Conservation (phyloP, 176 grass and related monocot species). For the Stipa capillata region DNA sequence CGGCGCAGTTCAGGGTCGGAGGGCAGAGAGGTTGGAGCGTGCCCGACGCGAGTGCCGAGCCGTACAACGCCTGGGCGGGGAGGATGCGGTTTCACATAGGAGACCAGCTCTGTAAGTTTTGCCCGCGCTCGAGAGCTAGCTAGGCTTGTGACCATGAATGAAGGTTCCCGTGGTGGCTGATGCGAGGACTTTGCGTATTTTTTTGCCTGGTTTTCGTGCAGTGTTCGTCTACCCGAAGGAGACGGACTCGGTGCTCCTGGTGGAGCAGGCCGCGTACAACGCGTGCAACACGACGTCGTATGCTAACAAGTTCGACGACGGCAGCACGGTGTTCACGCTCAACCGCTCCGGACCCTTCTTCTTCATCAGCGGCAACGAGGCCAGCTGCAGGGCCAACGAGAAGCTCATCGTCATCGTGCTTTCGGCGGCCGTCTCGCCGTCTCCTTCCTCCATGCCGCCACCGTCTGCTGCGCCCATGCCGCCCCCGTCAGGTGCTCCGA, state of each 20-base stretch:
- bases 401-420: slow-evolving; percentile 58
- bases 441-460: background rate
- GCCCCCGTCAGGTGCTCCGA: background rate
- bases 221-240: slow-evolving; percentile 64
- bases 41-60: slow-evolving; percentile 10
- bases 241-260: slow-evolving; percentile 60
- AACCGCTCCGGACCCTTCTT: slow-evolving; percentile 58
- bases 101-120: slow-evolving; percentile 65
- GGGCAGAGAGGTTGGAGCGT: slow-evolving; percentile 48
- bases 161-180: background rate
- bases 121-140: too few relatives aligned
- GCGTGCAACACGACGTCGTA: slow-evolving; percentile 53
- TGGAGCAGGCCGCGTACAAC: slow-evolving; percentile 50
- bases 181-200: background rate
- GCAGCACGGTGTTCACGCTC: slow-evolving; percentile 52
- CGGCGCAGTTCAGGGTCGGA: slow-evolving; percentile 58
- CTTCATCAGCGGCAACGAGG: slow-evolving; percentile 70
- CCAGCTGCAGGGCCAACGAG: slow-evolving; percentile 53
- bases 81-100: slow-evolving; percentile 45
- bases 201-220: background rate
- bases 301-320: slow-evolving; percentile 42
- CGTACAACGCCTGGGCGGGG: slow-evolving; percentile 47
- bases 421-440: background rate
- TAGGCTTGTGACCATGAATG: too few relatives aligned
- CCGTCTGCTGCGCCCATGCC: background rate